Conservation (phyloP, 305 asterid species). For the Stenogyne calaminthoides region DNA sequence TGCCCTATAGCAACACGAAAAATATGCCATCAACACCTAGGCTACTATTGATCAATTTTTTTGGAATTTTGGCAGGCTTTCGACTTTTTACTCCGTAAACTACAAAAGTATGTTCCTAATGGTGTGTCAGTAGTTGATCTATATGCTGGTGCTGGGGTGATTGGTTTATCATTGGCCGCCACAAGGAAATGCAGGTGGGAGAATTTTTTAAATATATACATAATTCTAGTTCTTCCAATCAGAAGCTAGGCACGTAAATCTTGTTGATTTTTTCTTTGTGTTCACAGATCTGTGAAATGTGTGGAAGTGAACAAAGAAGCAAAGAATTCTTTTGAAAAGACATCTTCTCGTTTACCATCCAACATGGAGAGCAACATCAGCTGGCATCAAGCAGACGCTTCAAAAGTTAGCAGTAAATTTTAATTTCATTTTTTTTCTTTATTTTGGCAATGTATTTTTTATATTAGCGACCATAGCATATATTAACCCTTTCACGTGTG, state of each 20-base stretch:
- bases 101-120: conserved; percentile 76
- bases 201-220: conserved; percentile 14
- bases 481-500: background rate
- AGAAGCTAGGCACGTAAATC: conserved; percentile 15
- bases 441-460: background rate
- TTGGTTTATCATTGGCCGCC: conserved; percentile 86
- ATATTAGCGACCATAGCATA: conserved; percentile 6
- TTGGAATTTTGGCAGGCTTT: conserved; percentile 65
- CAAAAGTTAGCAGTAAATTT: conserved; percentile 51
- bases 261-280: background rate
- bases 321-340: conserved; percentile 76
- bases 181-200: conserved; percentile 79
- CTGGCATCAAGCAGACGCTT: conserved; percentile 92
- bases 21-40: conserved; percentile 7
- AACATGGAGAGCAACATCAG: conserved; percentile 67
- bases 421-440: conserved; percentile 15
- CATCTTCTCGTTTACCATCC: conserved; percentile 73
- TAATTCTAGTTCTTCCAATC: conserved; percentile 10
- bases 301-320: conserved; percentile 94
- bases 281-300: conserved; percentile 79
- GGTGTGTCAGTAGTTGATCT: conserved; percentile 92
- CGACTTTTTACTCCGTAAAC: conserved; percentile 72
- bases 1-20: conserved; percentile 9
- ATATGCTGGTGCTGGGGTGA: conserved; percentile 96
- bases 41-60: conserved; percentile 4